These are phyloP conservation scores for Blastobotrys ciferrii DNA, from an alignment of 1,139 yeast species.

Conservation along the genomic window DNA sequence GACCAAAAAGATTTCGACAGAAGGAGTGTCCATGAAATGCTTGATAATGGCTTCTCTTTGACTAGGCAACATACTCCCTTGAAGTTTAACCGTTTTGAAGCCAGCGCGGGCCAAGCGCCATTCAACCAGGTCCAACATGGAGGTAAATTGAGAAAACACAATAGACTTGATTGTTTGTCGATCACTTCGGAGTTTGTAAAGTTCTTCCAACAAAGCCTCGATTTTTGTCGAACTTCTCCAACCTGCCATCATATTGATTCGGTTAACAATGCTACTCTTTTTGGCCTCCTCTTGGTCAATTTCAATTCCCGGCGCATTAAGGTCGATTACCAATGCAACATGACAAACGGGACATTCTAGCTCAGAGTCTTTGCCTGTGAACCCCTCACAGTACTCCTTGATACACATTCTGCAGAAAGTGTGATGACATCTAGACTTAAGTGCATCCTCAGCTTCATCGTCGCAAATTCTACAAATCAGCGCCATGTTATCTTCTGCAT, in stretches of 20 bases:
- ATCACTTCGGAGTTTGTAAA: slow-evolving; percentile 64
- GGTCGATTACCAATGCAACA: slow-evolving; percentile 83
- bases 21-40: slow-evolving; percentile 87
- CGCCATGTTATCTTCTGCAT: slow-evolving; percentile 49
- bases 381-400: slow-evolving; percentile 83
- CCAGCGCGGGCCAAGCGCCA: slow-evolving; percentile 96
- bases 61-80: slow-evolving; percentile 94
- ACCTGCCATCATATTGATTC: slow-evolving; percentile 79
- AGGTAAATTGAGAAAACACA: slow-evolving; percentile 94
- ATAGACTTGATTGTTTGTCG: slow-evolving; percentile 81
- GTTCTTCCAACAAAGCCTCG: slow-evolving; percentile 91
- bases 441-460: slow-evolving; percentile 97
- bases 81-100: slow-evolving; percentile 86
- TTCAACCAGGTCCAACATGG: slow-evolving; percentile 92
- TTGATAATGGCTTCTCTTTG: slow-evolving; percentile 90
- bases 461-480: slow-evolving; percentile 91
- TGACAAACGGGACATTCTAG: slow-evolving; percentile 95
- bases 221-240: slow-evolving; percentile 96
- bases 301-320: slow-evolving; percentile 83
- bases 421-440: slow-evolving; percentile 91
- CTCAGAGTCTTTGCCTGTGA: slow-evolving; percentile 58
- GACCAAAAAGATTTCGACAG: slow-evolving; percentile 89
- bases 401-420: slow-evolving; percentile 89
- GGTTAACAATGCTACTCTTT: slow-evolving; percentile 82
- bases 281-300: slow-evolving; percentile 60